Evolutionary conservation across 495 filamentous ascomycete genomes (phyloP), one percentile per base, ranked within the genome.

Genomic region (Talaromyces thailandensis): DNA sequence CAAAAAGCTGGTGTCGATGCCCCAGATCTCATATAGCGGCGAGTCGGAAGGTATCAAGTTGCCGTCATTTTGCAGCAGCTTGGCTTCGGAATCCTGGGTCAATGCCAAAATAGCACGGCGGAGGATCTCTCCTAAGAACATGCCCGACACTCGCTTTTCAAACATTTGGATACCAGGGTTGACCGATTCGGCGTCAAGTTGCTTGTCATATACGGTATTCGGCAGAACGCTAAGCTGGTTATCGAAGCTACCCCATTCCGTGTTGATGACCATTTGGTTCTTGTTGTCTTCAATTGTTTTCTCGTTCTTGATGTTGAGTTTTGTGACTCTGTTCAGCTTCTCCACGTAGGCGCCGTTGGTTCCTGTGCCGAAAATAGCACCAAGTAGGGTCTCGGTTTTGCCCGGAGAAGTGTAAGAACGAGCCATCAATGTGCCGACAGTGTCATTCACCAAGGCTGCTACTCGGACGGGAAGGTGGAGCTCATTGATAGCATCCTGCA

Each of bases 151-250:
- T 56, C 94, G 88, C 81, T 98, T 98, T 79, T 98, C 94, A 76
- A 97, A 98, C 88, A 96, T 96, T 73, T 98, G 94, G 62, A 96
- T 85, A 40, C 95, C 94, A 1, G 94, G 94, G 78, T 98, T 98
- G 65, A 90, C 84, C 68, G 85, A 92, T 24, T 86, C 85, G 60
- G 78, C 77, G 76, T 98, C 92, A 40, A 98, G 80, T 53, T 82
- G 81, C 12, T 77, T 75, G 73, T 98, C 94, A 74, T 93, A 98
- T 0, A 83, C 73, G 0, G 94, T 98, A 69, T 85, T 88, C 18
- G 95, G 94, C 51, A 98, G 80, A 53, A 94, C 88, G 63, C 82
- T 87, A 65, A 98, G 82, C 64, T 88, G 82, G 78, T 98, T 98
- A 76, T 98, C 94, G 68, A 98, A 98, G 62, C 90, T 95, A 60